A percentile compares a stretch with the other conserved stretches of the same genome.
Conservation (phyloP, 805 yeast genomes). For the Metschnikowia peoriensis region DNA sequence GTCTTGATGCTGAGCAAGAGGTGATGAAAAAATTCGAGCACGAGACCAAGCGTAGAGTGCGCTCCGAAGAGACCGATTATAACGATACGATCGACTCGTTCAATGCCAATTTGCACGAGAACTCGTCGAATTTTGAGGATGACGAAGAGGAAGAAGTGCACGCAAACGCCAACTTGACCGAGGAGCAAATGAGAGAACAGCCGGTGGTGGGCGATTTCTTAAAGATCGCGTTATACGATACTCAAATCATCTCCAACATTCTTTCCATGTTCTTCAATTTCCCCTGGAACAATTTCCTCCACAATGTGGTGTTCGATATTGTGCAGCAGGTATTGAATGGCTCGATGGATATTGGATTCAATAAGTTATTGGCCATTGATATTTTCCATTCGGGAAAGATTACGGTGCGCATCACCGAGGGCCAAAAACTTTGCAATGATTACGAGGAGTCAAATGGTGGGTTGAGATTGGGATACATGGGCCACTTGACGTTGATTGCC, state of each 20-base stretch:
- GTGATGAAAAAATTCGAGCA: slow-evolving; percentile 17
- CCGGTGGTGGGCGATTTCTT: slow-evolving; percentile 46
- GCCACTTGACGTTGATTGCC: slow-evolving; percentile 32
- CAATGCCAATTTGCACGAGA: slow-evolving; percentile 26
- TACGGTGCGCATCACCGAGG: slow-evolving; percentile 41
- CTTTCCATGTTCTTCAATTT: slow-evolving; percentile 44
- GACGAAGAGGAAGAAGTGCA: slow-evolving; percentile 41
- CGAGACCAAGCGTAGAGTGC: slow-evolving; percentile 14
- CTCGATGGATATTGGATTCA: slow-evolving; percentile 49
- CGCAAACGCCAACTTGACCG: slow-evolving; percentile 43
- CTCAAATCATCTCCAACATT: slow-evolving; percentile 42
- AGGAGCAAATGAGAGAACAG: slow-evolving; percentile 39
- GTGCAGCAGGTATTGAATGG: slow-evolving; percentile 49
- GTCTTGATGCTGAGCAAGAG: slow-evolving; percentile 20
- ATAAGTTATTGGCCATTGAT: slow-evolving; percentile 50
- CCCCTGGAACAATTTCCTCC: slow-evolving; percentile 48
- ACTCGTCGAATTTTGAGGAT: slow-evolving; percentile 14
- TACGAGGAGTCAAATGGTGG: slow-evolving; percentile 27
- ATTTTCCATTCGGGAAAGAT: slow-evolving; percentile 51
- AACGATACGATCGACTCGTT: slow-evolving; percentile 40
- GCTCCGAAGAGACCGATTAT: slow-evolving; percentile 15
- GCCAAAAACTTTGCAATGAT: slow-evolving; percentile 40
- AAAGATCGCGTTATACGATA: slow-evolving; percentile 42
- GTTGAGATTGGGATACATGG: slow-evolving; percentile 30
- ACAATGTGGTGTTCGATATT: slow-evolving; percentile 47